Base-by-base conservation (phyloP, 768 basidiomycete genomes). In the Cytidiella melzeri region DNA sequence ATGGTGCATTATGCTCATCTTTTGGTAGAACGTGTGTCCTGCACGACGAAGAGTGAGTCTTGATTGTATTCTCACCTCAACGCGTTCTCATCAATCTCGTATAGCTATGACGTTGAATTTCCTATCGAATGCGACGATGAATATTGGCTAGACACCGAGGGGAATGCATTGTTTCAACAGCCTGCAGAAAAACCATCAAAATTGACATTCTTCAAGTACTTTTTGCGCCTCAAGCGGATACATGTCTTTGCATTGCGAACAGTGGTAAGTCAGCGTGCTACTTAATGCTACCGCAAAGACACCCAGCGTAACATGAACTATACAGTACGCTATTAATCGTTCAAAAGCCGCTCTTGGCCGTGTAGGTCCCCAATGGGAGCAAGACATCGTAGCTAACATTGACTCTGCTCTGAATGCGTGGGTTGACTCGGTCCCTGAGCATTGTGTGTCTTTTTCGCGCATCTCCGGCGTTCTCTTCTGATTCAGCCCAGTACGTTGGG, bases 111-210 rank as follows among this genome's bases (percentile, higher is more conserved):
- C 54, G 67, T 83, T 4, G 85, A 87, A 37, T 66, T 78, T 11
- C 46, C 53, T 2, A 36, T 52, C 0, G 87, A 90, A 61, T 81
- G 90, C 7, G 87, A 93, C 53, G 83, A 84, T 53, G 77, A 83
- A 51, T 90, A 80, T 58, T 92, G 87, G 88, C 73, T 80, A 10
- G 65, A 65, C 30, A 65, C 68, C 26, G 79, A 81, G 50, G 76
- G 77, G 0, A 67, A 69, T 1, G 66, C 72, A 39, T 73, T 70
- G 11, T 87, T 85, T 61, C 66, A 74, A 45, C 87, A 88, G 58
- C 87, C 87, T 1, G 57, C 67, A 5, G 73, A 68, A 6, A 78
- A 73, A 58, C 78, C 81, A 0, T 81, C 80, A 1, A 62, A 61
- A 2, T 67, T 86, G 3, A 57, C 79, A 1, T 82, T 72, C 53